Base-by-base conservation (phyloP, 1,284 basidiomycete species). In the Hemileia vastatrix region DNA sequence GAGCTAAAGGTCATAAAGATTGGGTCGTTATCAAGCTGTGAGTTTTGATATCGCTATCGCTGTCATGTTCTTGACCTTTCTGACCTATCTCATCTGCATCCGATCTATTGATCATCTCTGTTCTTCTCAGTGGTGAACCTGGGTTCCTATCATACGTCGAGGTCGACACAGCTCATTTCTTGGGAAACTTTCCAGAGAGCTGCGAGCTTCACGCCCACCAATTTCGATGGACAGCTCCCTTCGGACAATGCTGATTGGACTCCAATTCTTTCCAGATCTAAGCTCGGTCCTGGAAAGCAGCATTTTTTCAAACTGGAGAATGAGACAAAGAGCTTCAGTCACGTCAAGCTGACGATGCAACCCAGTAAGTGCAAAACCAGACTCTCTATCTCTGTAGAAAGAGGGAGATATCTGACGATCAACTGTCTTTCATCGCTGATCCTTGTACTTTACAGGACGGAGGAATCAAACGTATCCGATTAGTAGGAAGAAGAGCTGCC, bases 81-180 rank as follows among this genome's bases (percentile, higher is more conserved):
- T 11, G 21, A 6, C 45, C 51, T 31, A 24, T 13, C 31, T 48
- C 11, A 13, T 40, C 27, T 31, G 32, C 2, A 44, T 18, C 36
- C 36, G 24, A 33, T 19, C 13, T 21, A 31, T 44, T 21, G 51
- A 13, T 45, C 43, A 49, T 62, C n/a, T 15, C 32, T 49, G 4
- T 15, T 6, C 44, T 21, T 27, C 9, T 47, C 43, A 66, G 63
- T 33, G 72, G 65, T 49, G 67, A 71, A 55, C 60, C 66, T 11
- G 4, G 90, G 6, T 79, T 81, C 65, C 80, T 97, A 15, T 82
- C 86, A 57, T 82, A 86, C 65, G 83, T 85, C 31, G 90, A 95
- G 75, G 85, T 98, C 64, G 94, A 98, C 77, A 96, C 94, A 0
- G 85, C 87, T 2, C 88, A 94, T 79, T 97, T 96, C 79, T 90